Percentiles rank a stretch among this genome's conserved stretches.
Evolutionary conservation across 2,329 filamentous ascomycete species (phyloP).

Genomic region (Graphiopsis chlorocephala): DNA sequence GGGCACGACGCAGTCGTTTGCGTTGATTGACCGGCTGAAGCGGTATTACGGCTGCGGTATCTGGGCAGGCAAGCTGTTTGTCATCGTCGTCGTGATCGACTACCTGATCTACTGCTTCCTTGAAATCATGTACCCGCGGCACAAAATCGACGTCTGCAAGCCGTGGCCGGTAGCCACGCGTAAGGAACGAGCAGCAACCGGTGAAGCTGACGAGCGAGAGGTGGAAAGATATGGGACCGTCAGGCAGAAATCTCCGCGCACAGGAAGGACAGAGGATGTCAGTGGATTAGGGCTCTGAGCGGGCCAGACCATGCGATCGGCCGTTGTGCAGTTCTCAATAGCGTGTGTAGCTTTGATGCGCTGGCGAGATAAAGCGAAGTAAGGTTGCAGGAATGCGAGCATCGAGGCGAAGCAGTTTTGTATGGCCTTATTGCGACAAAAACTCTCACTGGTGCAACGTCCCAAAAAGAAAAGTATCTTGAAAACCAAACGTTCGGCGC

Average conservation of each 20-base stretch:
- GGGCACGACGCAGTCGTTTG: constrained; percentile 65
- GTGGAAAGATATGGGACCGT: constrained; percentile 17
- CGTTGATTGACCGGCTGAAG: constrained; percentile 90
- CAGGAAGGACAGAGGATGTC: constrained; percentile 6
- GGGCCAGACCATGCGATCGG: background rate
- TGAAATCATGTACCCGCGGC: constrained; percentile 81
- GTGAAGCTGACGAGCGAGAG: constrained; percentile 12
- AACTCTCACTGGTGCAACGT: background rate
- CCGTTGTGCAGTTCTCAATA: background rate
- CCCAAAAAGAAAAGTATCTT: background rate
- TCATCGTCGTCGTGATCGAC: constrained; percentile 88
- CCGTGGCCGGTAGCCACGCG: constrained; percentile 66
- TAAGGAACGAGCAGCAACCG: background rate
- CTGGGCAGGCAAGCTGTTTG: constrained; percentile 97
- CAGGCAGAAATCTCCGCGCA: constrained; percentile 19
- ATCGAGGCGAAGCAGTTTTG: background rate
- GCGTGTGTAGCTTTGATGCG: background rate
- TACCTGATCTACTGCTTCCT: constrained; percentile 86
- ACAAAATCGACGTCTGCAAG: constrained; percentile 81
- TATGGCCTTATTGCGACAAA: background rate
- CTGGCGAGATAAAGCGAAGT: background rate
- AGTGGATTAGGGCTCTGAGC: constrained; percentile 6
- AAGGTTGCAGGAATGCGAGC: background rate
- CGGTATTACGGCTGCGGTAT: constrained; percentile 97
- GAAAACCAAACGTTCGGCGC: background rate